Evolutionary conservation across 345 rosid species (phyloP), one percentile per base, ranked within the genome.

Genomic region (Microthlaspi erraticum): DNA sequence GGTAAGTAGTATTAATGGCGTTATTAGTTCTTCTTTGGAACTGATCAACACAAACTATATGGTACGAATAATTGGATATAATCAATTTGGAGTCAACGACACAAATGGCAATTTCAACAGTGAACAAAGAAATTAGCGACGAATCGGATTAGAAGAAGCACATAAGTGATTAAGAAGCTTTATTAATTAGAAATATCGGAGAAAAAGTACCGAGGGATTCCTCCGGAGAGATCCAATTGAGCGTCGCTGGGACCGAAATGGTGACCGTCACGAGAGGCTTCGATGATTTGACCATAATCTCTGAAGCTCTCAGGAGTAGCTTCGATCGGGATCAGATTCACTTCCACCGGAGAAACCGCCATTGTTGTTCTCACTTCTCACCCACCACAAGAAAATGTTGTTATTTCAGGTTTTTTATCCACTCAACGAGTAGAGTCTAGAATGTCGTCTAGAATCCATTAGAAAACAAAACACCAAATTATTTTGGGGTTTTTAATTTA

Each of bases 241-340:
- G 98, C 96, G 60, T 92, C 98, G 38, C 73, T 60, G 26, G 96
- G 96, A 60, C 96, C 94, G 65, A 78, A 89, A 57, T 43, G 63
- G 11, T 79, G 87, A 14, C 87, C 86, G 42, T 89, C 96, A 9
- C 79, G 61, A 34, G 87, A 78, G 8, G 89, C 68, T 45, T 84
- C 85, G 46, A 92, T 77, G 54, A 89, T 81, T 66, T 92, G 98
- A 5, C 93, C 96, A 38, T 70, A 92, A 3, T 86, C 98, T 31
- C 50, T 42, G 80, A 92, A 92, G 80, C 73, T 85, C 55, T 86
- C 94, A 5, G 79, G 61, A 17, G 92, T 92, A 36, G 88, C 96
- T 81, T 92, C 96, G 44, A 74, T 70, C 20, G 91, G 72, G 33
- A 75, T 82, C 81, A 92, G 79, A 71, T 79, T 83, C 74, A 83